These are phyloP conservation scores for Ganoderma boninense DNA, from an alignment of 1,284 basidiomycete species.

Conservation along the genomic window DNA sequence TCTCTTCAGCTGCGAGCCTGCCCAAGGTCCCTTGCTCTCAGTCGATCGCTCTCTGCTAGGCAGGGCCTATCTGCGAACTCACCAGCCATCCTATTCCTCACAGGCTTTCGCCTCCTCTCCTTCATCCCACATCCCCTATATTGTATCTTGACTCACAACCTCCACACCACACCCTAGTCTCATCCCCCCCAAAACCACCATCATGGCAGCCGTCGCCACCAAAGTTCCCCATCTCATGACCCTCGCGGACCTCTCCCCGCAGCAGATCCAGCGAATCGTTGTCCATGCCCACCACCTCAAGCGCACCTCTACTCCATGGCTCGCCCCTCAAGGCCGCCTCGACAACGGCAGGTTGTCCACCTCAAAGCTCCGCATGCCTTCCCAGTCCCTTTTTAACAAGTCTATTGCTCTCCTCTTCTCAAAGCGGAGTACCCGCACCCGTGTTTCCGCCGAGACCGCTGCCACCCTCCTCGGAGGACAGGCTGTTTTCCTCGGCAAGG, in stretches of 20 bases:
- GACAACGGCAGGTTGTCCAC: slow-evolving; percentile 44
- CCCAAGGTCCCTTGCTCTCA: background rate
- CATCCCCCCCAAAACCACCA: background rate
- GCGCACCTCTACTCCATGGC: slow-evolving; percentile 62
- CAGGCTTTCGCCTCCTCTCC: background rate
- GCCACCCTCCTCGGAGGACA: slow-evolving; percentile 83
- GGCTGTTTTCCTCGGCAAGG: slow-evolving; percentile 91
- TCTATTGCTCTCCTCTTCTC: slow-evolving; percentile 91
- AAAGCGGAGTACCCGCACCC: slow-evolving; percentile 94
- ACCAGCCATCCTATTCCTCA: background rate
- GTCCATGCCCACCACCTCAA: slow-evolving; percentile 73
- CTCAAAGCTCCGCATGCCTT: slow-evolving; percentile 60
- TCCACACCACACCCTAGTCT: background rate
- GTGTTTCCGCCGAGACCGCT: slow-evolving; percentile 89
- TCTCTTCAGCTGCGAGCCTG: background rate
- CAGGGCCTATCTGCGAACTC: background rate
- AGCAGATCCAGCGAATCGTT: slow-evolving; percentile 74
- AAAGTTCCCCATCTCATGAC: slow-evolving; percentile 80
- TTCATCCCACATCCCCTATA: background rate
- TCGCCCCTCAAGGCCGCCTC: slow-evolving; percentile 49
- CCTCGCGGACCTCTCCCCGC: slow-evolving; percentile 80
- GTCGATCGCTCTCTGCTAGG: background rate
- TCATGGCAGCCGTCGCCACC: slow-evolving; percentile 5
- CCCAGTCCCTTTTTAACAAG: slow-evolving; percentile 80
- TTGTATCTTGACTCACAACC: background rate